Percentiles rank a stretch among this genome's conserved stretches.
Conservation (phyloP, 192 early-diverging fungal species). For the Chytriomyces hyalinus region DNA sequence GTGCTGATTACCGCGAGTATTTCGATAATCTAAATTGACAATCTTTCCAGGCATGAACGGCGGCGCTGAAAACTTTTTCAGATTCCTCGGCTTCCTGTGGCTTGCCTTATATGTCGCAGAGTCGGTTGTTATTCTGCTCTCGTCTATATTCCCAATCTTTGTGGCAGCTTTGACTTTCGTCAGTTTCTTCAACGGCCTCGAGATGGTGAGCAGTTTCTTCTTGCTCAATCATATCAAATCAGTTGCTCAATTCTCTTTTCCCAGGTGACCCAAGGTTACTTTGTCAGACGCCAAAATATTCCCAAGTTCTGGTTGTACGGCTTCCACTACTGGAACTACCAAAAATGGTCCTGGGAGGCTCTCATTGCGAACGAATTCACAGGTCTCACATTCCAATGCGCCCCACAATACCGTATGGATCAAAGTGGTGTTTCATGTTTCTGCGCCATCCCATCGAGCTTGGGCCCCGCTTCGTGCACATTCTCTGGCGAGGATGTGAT, state of each 20-base stretch:
- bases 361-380: conserved; percentile 21
- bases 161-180: conserved; percentile 45
- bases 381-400: conserved; percentile 19
- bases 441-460: conserved; percentile 10
- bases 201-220: conserved; percentile 26
- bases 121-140: conserved; percentile 40
- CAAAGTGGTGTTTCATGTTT: neutral
- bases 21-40: too few species aligned
- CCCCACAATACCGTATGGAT: neutral
- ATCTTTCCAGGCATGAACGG: neutral
- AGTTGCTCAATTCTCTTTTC: too few species aligned
- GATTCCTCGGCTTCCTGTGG: conserved; percentile 46
- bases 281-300: conserved; percentile 26
- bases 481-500: conserved; percentile 29
- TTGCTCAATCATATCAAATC: too few species aligned
- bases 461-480: conserved; percentile 24
- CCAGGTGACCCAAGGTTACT: conserved; percentile 25
- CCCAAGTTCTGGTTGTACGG: conserved; percentile 33
- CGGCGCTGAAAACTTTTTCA: conserved; percentile 43
- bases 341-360: conserved; percentile 22
- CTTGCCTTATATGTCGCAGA: conserved; percentile 48
- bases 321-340: conserved; percentile 40
- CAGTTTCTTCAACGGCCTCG: conserved; percentile 36
- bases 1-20: neutral
- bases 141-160: conserved; percentile 47